A percentile compares a stretch with the other conserved stretches of the same genome.
Conservation (phyloP, 2,329 filamentous ascomycete genomes). For the Beauveria medogensis region DNA sequence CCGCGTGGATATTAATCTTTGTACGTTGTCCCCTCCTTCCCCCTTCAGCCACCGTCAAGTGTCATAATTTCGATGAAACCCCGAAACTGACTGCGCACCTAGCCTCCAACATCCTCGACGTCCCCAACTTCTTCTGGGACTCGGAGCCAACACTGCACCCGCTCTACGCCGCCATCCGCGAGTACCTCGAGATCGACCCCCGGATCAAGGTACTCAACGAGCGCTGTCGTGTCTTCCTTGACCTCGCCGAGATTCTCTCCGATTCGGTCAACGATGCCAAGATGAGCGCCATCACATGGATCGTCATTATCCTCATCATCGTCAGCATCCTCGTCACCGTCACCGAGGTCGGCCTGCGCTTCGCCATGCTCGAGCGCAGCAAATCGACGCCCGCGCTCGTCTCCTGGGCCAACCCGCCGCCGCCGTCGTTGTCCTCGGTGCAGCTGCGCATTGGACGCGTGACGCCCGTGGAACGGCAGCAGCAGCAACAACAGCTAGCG, state of each 20-base stretch:
- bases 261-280: slow-evolving; percentile 90
- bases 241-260: slow-evolving; percentile 88
- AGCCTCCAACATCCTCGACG: slow-evolving; percentile 94
- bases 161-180: slow-evolving; percentile 86
- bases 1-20: slow-evolving; percentile 93
- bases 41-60: neutral
- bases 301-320: slow-evolving; percentile 89
- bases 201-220: slow-evolving; percentile 96
- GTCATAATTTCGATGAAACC: too few relatives aligned
- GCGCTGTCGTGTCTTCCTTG: slow-evolving; percentile 90
- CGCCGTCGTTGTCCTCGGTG: neutral
- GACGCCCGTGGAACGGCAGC: neutral
- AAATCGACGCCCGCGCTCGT: slow-evolving; percentile 14
- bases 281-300: slow-evolving; percentile 96
- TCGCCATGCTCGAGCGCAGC: slow-evolving; percentile 54
- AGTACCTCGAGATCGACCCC: slow-evolving; percentile 95
- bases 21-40: slow-evolving; percentile 46
- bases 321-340: slow-evolving; percentile 87
- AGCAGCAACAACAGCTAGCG: neutral
- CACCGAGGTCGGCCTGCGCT: slow-evolving; percentile 79
- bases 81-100: neutral
- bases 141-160: slow-evolving; percentile 91
- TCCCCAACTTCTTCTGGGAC: slow-evolving; percentile 98
- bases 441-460: neutral
- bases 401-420: neutral